Conservation (phyloP, 1,284 basidiomycete species). For the Puccinia brachypodii region DNA sequence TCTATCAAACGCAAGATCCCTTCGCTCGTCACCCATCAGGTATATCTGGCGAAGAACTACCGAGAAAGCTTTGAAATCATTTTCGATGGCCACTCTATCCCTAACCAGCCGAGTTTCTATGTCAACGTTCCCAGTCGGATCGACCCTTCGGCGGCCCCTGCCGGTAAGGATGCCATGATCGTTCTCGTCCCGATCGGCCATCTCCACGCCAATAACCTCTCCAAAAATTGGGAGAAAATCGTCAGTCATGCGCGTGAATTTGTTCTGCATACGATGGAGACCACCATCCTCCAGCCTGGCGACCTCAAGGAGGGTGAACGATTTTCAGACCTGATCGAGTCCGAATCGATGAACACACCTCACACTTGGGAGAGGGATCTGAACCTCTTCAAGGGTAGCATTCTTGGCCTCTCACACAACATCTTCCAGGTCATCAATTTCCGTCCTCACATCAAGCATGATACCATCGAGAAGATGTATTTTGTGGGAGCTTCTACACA, state of each 20-base stretch:
- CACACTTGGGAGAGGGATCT: slow-evolving; percentile 58
- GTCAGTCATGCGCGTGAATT: slow-evolving; percentile 52
- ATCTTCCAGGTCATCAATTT: slow-evolving; percentile 57
- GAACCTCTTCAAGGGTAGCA: slow-evolving; percentile 58
- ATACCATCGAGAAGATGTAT: slow-evolving; percentile 49
- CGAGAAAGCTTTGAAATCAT: slow-evolving; percentile 61
- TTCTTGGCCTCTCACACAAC: slow-evolving; percentile 58
- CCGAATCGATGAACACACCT: slow-evolving; percentile 55
- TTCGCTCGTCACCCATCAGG: slow-evolving; percentile 61
- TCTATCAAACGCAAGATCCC: slow-evolving; percentile 59
- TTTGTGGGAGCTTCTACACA: slow-evolving; percentile 45
- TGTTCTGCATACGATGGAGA: slow-evolving; percentile 52
- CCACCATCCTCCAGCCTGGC: slow-evolving; percentile 50
- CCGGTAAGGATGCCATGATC: slow-evolving; percentile 58
- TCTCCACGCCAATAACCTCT: slow-evolving; percentile 47
- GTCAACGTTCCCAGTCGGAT: slow-evolving; percentile 62
- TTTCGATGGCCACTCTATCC: slow-evolving; percentile 61
- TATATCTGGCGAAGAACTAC: slow-evolving; percentile 58
- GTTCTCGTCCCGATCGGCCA: slow-evolving; percentile 59
- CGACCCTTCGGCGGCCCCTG: slow-evolving; percentile 57
- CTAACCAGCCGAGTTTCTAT: slow-evolving; percentile 63
- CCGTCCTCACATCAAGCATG: slow-evolving; percentile 55
- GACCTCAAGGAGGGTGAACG: slow-evolving; percentile 43
- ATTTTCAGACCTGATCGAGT: slow-evolving; percentile 52
- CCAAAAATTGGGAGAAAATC: slow-evolving; percentile 53